Percentiles rank a stretch among this genome's conserved stretches.
Conservation (phyloP, 1,284 basidiomycete genomes). For the Phellopilus nigrolimitatus region DNA sequence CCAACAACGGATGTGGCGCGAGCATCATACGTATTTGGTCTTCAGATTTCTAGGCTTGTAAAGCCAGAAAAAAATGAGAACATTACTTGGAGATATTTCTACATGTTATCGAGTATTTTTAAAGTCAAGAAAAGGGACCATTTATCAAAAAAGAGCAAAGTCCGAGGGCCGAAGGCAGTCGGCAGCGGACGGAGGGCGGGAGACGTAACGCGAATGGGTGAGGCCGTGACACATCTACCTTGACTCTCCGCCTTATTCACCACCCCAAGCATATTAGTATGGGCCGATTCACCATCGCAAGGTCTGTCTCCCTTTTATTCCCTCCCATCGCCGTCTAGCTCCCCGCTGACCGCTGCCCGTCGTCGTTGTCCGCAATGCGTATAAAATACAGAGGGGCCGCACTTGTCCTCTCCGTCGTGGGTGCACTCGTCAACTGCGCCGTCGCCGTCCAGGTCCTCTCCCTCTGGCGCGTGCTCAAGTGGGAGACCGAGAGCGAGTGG, state of each 20-base stretch:
- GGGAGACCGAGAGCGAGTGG: conserved; percentile 70
- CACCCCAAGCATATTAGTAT: neutral
- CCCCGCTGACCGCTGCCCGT: neutral
- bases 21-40: too few species aligned
- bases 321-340: neutral
- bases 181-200: too few species aligned
- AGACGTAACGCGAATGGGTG: too few species aligned
- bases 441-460: conserved; percentile 53
- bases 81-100: too few species aligned
- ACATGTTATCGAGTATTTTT: too few species aligned
- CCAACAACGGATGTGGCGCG: too few species aligned
- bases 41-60: too few species aligned
- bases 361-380: neutral
- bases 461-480: conserved; percentile 55
- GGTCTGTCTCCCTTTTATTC: conserved; percentile 8
- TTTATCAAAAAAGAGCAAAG: too few species aligned
- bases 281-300: neutral
- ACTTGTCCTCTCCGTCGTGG: conserved; percentile 50
- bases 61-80: too few species aligned
- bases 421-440: conserved; percentile 48
- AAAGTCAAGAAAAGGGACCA: too few species aligned
- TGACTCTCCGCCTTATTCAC: neutral
- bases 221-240: conserved; percentile 8
- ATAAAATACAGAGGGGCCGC: conserved; percentile 43
- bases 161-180: neutral